A percentile compares a stretch with the other conserved stretches of the same genome.
Conservation (phyloP, 176 grass and related monocot species). For the Saccharum officinarum region DNA sequence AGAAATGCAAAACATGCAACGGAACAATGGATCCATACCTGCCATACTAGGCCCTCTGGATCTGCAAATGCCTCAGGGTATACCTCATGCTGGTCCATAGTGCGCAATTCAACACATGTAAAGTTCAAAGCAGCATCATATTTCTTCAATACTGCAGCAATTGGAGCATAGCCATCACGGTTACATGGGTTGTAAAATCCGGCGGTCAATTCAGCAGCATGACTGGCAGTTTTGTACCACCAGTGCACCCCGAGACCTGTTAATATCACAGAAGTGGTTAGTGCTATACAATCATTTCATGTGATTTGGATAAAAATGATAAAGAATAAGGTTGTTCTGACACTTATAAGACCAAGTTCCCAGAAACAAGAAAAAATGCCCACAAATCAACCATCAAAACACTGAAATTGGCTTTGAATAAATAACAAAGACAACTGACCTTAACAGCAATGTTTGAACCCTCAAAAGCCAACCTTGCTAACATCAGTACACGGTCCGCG, state of each 20-base stretch:
- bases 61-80: slow-evolving; percentile 84
- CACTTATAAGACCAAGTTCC: not conserved
- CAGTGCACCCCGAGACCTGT: slow-evolving; percentile 82
- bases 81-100: slow-evolving; percentile 71
- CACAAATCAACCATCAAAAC: not conserved
- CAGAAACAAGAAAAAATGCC: not conserved
- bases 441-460: slow-evolving; percentile 65
- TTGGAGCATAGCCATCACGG: slow-evolving; percentile 81
- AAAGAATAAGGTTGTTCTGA: not conserved
- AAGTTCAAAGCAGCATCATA: slow-evolving; percentile 77
- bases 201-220: slow-evolving; percentile 86
- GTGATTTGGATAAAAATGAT: not conserved
- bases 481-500: slow-evolving; percentile 71
- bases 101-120: slow-evolving; percentile 75
- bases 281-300: not conserved
- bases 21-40: slow-evolving; percentile 41
- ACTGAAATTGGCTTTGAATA: slow-evolving; percentile 7
- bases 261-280: slow-evolving; percentile 23
- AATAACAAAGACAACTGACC: slow-evolving; percentile 49
- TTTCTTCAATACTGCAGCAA: slow-evolving; percentile 79
- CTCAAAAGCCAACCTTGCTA: slow-evolving; percentile 85
- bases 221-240: slow-evolving; percentile 97
- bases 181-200: slow-evolving; percentile 97
- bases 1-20: not conserved
- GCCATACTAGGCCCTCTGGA: slow-evolving; percentile 90